These are phyloP conservation scores for Endocarpon pusillum DNA, from an alignment of 495 filamentous ascomycete genomes.

Conservation along the genomic window DNA sequence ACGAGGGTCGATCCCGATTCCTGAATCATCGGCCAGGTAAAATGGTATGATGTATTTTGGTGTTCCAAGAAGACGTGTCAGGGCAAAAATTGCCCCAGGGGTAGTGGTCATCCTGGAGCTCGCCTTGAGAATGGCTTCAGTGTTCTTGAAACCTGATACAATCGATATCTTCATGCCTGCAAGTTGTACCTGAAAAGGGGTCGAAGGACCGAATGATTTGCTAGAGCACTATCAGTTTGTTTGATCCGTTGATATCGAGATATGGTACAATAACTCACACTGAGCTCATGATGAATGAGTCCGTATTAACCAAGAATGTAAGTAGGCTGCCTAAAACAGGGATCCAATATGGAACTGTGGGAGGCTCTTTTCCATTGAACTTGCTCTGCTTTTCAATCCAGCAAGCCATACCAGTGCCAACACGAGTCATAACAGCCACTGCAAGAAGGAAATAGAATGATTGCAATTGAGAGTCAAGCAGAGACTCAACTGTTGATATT, in stretches of 20 bases:
- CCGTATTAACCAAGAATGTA: conserved; percentile 8
- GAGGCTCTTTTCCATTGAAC: conserved; percentile 5
- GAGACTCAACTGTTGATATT: too few species aligned
- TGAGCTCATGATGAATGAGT: neutral
- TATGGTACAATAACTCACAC: neutral
- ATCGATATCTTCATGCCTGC: conserved; percentile 1
- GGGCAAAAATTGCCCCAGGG: neutral
- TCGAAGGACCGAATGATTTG: neutral
- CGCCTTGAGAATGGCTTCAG: conserved; percentile 4
- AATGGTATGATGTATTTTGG: conserved; percentile 1
- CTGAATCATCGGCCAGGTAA: conserved; percentile 7
- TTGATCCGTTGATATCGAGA: neutral
- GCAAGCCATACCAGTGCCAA: too few species aligned
- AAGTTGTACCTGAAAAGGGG: neutral
- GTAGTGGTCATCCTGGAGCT: conserved; percentile 2
- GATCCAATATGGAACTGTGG: conserved; percentile 11
- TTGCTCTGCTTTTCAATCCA: neutral
- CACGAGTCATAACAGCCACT: too few species aligned
- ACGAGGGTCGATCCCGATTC: neutral
- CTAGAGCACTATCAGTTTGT: neutral
- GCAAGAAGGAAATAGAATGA: too few species aligned
- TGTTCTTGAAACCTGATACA: conserved; percentile 3
- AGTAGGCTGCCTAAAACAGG: conserved; percentile 10
- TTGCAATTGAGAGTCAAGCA: too few species aligned
- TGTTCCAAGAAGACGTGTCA: conserved; percentile 1